Evolutionary conservation across 805 yeast species (phyloP).

Genomic region (Priceomyces fermenticarens): DNA sequence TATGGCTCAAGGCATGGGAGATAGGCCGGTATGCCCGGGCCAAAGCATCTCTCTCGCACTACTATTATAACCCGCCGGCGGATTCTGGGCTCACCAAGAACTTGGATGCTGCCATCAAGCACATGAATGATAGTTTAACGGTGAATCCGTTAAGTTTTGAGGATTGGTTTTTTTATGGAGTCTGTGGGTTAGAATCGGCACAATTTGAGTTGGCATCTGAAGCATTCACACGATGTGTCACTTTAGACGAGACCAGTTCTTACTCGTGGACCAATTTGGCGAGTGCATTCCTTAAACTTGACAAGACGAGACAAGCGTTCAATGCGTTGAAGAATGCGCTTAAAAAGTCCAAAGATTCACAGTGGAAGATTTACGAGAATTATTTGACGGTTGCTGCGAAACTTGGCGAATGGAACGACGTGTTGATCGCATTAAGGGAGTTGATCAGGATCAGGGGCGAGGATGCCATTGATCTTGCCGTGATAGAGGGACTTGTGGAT

Average conservation of each 20-base stretch:
- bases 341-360: slow-evolving; percentile 58
- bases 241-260: slow-evolving; percentile 76
- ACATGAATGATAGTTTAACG: slow-evolving; percentile 70
- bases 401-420: slow-evolving; percentile 86
- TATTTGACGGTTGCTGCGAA: slow-evolving; percentile 78
- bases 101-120: slow-evolving; percentile 52
- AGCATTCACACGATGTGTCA: slow-evolving; percentile 87
- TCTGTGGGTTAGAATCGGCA: slow-evolving; percentile 73
- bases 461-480: slow-evolving; percentile 66
- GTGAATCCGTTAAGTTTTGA: slow-evolving; percentile 72
- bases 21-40: slow-evolving; percentile 81
- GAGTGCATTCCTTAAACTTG: slow-evolving; percentile 64
- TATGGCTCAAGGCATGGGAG: slow-evolving; percentile 88
- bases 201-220: slow-evolving; percentile 79
- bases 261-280: slow-evolving; percentile 92
- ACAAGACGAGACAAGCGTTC: slow-evolving; percentile 74
- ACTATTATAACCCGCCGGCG: slow-evolving; percentile 63
- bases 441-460: slow-evolving; percentile 62
- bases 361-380: slow-evolving; percentile 91
- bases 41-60: slow-evolving; percentile 75
- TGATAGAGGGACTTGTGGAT: slow-evolving; percentile 71
- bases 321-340: slow-evolving; percentile 82
- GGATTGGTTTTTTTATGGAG: slow-evolving; percentile 92
- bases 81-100: slow-evolving; percentile 51
- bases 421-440: slow-evolving; percentile 67